Conservation (phyloP, 108 stramenopile genomes). For the Epithemia pelagica region DNA sequence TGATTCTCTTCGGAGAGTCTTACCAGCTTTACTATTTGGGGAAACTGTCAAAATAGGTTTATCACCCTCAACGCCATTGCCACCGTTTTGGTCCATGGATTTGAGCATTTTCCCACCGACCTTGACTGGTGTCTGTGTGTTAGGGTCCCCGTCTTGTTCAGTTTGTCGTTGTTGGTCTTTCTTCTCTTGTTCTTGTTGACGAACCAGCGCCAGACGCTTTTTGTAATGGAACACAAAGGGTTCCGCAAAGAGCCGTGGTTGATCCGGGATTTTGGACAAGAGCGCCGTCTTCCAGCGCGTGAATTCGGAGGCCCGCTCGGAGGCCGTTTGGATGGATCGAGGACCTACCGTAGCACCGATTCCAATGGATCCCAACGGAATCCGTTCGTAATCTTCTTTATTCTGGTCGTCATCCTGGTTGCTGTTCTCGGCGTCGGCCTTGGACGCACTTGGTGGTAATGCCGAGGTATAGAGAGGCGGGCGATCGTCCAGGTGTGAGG, state of each 20-base stretch:
- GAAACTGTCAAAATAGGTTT: not conserved
- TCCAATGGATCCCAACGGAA: not conserved
- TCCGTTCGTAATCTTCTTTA: not conserved
- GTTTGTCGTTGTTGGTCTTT: no score
- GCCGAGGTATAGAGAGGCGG: not conserved
- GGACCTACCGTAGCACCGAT: not conserved
- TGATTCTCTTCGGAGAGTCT: not conserved
- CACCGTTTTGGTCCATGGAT: not conserved
- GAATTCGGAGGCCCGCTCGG: conserved; percentile 26
- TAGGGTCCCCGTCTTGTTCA: conserved; percentile 19
- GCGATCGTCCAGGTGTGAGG: no score
- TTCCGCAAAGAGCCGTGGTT: conserved; percentile 59
- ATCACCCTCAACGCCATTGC: not conserved
- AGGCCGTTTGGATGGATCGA: not conserved
- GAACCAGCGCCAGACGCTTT: not conserved
- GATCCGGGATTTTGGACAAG: conserved; percentile 49
- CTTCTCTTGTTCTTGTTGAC: not conserved
- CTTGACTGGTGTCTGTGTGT: no score
- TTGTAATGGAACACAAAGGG: not conserved
- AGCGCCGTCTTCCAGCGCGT: conserved; percentile 57
- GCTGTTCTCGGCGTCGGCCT: not conserved
- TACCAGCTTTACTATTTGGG: not conserved
- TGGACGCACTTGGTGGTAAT: not conserved
- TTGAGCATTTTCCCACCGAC: no score
- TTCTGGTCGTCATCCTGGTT: not conserved